phyloP scores from a whole-genome alignment of 805 yeast genomes.

The Ogataea trehalophila region DNA sequence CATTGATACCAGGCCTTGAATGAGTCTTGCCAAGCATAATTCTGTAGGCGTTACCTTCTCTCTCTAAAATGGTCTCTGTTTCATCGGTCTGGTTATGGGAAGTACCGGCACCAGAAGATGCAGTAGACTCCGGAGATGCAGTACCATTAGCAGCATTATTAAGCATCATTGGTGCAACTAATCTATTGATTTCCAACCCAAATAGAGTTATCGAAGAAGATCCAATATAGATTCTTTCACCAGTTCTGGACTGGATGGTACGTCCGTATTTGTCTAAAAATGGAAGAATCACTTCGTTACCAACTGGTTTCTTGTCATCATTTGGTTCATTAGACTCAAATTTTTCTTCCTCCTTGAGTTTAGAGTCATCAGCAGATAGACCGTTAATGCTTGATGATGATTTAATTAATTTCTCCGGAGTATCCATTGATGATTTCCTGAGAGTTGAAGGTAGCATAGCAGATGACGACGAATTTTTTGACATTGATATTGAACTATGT shows the following conservation, averaged over 20 bases:
- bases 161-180: slow-evolving; percentile 24
- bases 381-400: too few species aligned
- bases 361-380: background rate
- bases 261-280: slow-evolving; percentile 69
- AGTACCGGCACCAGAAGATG: slow-evolving; percentile 1
- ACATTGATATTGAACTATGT: too few species aligned
- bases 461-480: too few species aligned
- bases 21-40: slow-evolving; percentile 65
- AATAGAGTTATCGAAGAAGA: slow-evolving; percentile 80
- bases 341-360: too few species aligned
- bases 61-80: slow-evolving; percentile 56
- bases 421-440: too few species aligned
- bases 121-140: slow-evolving; percentile 12
- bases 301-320: slow-evolving; percentile 7
- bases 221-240: slow-evolving; percentile 72
- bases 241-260: slow-evolving; percentile 67
- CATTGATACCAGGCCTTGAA: slow-evolving; percentile 62
- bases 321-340: background rate
- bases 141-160: background rate
- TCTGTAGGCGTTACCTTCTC: slow-evolving; percentile 73
- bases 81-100: background rate
- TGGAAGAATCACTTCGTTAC: slow-evolving; percentile 60
- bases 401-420: too few species aligned
- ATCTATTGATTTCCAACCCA: slow-evolving; percentile 68
- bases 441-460: too few species aligned